phyloP scores from a whole-genome alignment of 2,329 filamentous ascomycete species.

The Orbilia javanica region DNA sequence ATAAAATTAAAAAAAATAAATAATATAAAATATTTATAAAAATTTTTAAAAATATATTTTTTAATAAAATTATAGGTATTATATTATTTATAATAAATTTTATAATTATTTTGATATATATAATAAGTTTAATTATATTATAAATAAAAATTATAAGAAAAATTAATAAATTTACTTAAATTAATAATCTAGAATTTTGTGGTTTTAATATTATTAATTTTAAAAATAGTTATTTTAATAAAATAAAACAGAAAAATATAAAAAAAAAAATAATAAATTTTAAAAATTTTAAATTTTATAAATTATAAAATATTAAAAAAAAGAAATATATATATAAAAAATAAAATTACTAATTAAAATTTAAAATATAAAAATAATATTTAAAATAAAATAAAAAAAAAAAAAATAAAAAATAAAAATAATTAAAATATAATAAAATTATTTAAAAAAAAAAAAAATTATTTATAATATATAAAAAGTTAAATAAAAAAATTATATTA shows the following conservation, averaged over 20 bases:
- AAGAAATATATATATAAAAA: constrained; percentile 1
- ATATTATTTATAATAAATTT: constrained; percentile 11
- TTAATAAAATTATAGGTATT: constrained; percentile 15
- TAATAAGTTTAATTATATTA: background rate
- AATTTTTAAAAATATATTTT: background rate
- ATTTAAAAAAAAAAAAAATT: background rate
- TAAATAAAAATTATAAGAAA: background rate
- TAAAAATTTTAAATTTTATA: constrained; percentile 16
- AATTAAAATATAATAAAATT: background rate
- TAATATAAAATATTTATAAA: too few species aligned
- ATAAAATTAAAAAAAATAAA: background rate
- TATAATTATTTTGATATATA: constrained; percentile 2
- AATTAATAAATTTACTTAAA: constrained; percentile 2
- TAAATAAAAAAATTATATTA: background rate
- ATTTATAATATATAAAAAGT: constrained; percentile 7
- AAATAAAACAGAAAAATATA: too few species aligned
- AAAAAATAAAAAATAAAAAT: too few species aligned
- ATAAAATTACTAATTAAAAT: constrained; percentile 4
- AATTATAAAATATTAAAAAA: too few species aligned
- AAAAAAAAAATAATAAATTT: background rate
- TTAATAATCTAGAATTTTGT: background rate
- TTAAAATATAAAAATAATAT: background rate
- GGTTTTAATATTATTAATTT: constrained; percentile 6
- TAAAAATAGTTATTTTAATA: too few species aligned
- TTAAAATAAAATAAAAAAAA: too few species aligned